Conservation (phyloP, 148 eudicot genomes). For the Suaeda aralocaspica region DNA sequence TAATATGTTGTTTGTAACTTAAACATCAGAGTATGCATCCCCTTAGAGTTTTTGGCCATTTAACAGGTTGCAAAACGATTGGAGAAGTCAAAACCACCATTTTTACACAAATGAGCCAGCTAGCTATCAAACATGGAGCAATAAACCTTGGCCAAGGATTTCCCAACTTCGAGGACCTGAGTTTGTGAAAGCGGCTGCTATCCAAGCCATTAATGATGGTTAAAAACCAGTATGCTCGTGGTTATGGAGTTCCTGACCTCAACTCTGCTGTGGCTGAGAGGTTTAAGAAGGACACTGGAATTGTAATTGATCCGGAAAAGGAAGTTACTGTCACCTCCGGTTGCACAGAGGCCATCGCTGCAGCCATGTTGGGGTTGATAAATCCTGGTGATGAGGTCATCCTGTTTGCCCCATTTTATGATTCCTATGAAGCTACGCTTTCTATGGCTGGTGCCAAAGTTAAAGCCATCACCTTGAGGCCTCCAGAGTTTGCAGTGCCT, state of each 20-base stretch:
- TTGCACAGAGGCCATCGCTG: slow-evolving; percentile 98
- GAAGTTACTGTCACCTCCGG: slow-evolving; percentile 98
- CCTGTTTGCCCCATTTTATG: slow-evolving; percentile 94
- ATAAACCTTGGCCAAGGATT: slow-evolving; percentile 98
- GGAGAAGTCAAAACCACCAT: slow-evolving; percentile 95
- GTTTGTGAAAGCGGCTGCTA: slow-evolving; percentile 94
- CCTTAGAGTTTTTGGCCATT: not conserved
- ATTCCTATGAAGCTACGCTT: slow-evolving; percentile 90
- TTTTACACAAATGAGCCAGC: slow-evolving; percentile 94
- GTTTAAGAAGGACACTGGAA: slow-evolving; percentile 81
- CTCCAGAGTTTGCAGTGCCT: slow-evolving; percentile 78
- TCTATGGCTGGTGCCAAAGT: slow-evolving; percentile 96
- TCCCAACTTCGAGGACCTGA: slow-evolving; percentile 99
- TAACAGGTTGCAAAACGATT: slow-evolving; percentile 84
- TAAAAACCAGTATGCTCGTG: slow-evolving; percentile 98
- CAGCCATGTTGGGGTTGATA: slow-evolving; percentile 86
- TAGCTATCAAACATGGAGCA: slow-evolving; percentile 93
- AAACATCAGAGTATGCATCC: not conserved
- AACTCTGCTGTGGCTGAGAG: slow-evolving; percentile 76
- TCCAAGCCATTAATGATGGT: slow-evolving; percentile 75
- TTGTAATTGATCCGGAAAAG: slow-evolving; percentile 78
- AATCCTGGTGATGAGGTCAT: slow-evolving; percentile 94
- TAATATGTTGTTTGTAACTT: not conserved
- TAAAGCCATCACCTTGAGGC: slow-evolving; percentile 65
- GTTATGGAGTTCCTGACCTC: slow-evolving; percentile 88